Evolutionary conservation across 345 rosid genomes (phyloP), one percentile per base, ranked within the genome.

Genomic region (Euphorbia pulcherrima): DNA sequence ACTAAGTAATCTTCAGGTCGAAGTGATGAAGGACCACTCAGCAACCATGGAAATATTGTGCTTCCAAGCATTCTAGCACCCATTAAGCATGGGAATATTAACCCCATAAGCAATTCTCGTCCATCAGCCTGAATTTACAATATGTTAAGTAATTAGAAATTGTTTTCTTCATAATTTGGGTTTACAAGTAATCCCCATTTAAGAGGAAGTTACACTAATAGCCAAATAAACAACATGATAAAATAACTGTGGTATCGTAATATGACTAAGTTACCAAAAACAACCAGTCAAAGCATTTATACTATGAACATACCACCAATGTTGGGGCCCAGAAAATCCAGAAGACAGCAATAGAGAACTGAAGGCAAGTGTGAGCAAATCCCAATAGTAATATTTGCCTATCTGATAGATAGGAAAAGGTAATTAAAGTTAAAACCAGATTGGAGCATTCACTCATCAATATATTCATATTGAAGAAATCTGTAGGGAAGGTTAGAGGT

Each of bases 261-360:
- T 26, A 47, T 62, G 58, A 57, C 48, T 56, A 30, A 65, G 55
- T 62, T 44, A 44, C 16, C 60, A 72, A 46, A 57, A 60, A 16
- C 24, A 26, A 29, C 68, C 67, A 59, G 5, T 50, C 11, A 72
- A 68, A 51, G 64, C 54, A 62, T 23, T 35, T 23, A 56, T 20
- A 27, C 51, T 12, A 53, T 13, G 29, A 72, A 11, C 90, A 35
- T 88, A 94, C 97, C 96, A 89, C 97, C 77, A 89, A 72, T 18
- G 88, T 84, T 60, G 99, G 93, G 40, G 97, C 91, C 99, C 97
- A 94, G 21, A 94, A 83, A 77, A 94, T 88, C 97, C 97, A 91
- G 83, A 89, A 88, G 65, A 86, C 71, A 24, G 81, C 84, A 68
- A 84, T 77, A 4, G 99, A 86, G 78, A 94, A 92, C 72, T 87